These are phyloP conservation scores for Colletotrichum sp. DNA, from an alignment of 2,329 filamentous ascomycete genomes.

Conservation along the genomic window DNA sequence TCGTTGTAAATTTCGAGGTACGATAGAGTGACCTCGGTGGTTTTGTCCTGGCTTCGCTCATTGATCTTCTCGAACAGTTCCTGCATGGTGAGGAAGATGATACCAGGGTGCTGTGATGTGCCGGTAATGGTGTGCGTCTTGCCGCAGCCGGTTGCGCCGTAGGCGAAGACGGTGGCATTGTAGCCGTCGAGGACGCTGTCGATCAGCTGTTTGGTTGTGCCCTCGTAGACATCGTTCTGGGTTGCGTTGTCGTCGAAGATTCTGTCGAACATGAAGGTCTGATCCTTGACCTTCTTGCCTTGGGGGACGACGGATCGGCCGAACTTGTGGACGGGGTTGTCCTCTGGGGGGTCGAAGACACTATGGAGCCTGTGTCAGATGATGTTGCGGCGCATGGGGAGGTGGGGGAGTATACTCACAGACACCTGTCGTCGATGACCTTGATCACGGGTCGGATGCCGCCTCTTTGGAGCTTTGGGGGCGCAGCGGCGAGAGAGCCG, in stretches of 20 bases:
- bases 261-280: constrained; percentile 95
- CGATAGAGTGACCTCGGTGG: constrained; percentile 88
- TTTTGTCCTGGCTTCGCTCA: constrained; percentile 86
- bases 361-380: constrained; percentile 51
- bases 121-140: constrained; percentile 98
- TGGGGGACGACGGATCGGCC: constrained; percentile 79
- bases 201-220: constrained; percentile 86
- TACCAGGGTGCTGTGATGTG: constrained; percentile 89
- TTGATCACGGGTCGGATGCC: constrained; percentile 93
- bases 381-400: not conserved
- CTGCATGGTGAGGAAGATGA: constrained; percentile 99
- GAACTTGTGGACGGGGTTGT: constrained; percentile 89
- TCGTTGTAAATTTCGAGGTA: constrained; percentile 99
- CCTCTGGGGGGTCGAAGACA: constrained; percentile 96
- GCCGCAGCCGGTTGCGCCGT: constrained; percentile 96
- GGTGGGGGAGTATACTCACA: constrained; percentile 66
- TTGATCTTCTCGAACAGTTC: constrained; percentile 95
- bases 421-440: constrained; percentile 92
- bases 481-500: constrained; percentile 87
- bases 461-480: constrained; percentile 84
- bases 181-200: constrained; percentile 97
- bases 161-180: constrained; percentile 98
- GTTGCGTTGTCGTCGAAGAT: constrained; percentile 96
- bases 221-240: constrained; percentile 93
- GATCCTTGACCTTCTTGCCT: constrained; percentile 94